Conservation (phyloP, 768 basidiomycete species). For the Phaeotremella skinneri region DNA sequence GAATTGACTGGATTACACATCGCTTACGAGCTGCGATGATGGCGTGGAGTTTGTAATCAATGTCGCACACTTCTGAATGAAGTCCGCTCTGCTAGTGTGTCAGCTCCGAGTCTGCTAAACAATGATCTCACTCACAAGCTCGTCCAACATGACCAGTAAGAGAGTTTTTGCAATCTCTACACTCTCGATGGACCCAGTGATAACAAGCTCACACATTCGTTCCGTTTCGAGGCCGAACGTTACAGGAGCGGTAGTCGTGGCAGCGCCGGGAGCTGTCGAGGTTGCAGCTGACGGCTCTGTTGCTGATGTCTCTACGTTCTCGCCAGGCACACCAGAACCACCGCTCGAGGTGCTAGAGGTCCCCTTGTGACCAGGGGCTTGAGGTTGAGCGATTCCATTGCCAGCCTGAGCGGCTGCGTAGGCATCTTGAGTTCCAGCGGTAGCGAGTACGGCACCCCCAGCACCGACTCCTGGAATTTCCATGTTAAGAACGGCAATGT, state of each 20-base stretch:
- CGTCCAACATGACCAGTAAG: constrained; percentile 88
- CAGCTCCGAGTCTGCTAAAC: constrained; percentile 4
- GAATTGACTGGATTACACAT: constrained; percentile 78
- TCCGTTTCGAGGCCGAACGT: constrained; percentile 93
- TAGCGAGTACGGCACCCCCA: constrained; percentile 22
- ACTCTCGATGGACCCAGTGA: constrained; percentile 79
- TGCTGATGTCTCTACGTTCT: constrained; percentile 54
- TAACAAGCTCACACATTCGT: constrained; percentile 84
- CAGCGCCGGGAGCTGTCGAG: constrained; percentile 7
- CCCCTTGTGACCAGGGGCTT: constrained; percentile 38
- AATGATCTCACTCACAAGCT: constrained; percentile 64
- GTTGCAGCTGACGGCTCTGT: background rate
- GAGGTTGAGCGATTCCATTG: background rate
- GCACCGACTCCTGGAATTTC: constrained; percentile 18
- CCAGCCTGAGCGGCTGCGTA: background rate
- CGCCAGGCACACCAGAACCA: constrained; percentile 46
- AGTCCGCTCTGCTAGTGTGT: constrained; percentile 67
- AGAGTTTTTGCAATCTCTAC: constrained; percentile 89
- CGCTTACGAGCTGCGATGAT: constrained; percentile 90
- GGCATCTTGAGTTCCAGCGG: constrained; percentile 18
- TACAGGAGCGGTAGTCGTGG: constrained; percentile 54
- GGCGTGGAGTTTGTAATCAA: constrained; percentile 89
- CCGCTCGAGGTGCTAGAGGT: constrained; percentile 66
- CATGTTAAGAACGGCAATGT: constrained; percentile 90
- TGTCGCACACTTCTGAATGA: constrained; percentile 84